Percentiles rank a stretch among this genome's conserved stretches.
phyloP scores from a whole-genome alignment of 805 yeast species.

The Schwanniomyces occidentalis region DNA sequence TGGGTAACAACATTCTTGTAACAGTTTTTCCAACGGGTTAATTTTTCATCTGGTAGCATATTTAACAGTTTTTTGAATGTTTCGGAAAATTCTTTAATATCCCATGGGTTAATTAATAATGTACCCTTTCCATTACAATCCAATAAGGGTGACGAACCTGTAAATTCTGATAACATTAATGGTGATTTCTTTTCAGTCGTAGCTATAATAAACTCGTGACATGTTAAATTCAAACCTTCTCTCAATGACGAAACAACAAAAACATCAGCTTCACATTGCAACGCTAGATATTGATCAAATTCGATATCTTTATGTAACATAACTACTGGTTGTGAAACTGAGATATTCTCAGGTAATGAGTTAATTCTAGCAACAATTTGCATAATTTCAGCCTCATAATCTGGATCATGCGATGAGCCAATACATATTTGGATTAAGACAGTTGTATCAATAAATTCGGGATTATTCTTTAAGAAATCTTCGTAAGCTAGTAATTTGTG shows the following conservation, averaged over 20 bases:
- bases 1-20: constrained; percentile 58
- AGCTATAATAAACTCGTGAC: constrained; percentile 89
- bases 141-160: constrained; percentile 87
- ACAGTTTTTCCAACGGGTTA: constrained; percentile 61
- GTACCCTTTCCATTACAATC: constrained; percentile 58
- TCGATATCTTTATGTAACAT: constrained; percentile 85
- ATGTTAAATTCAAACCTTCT: constrained; percentile 95
- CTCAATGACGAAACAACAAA: constrained; percentile 90
- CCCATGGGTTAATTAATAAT: constrained; percentile 89
- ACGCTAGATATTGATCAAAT: constrained; percentile 85
- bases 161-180: constrained; percentile 84
- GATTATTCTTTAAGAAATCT: constrained; percentile 67
- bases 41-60: constrained; percentile 61
- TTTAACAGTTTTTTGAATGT: constrained; percentile 63
- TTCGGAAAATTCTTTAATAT: constrained; percentile 62
- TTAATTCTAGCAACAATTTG: constrained; percentile 84
- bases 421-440: constrained; percentile 83
- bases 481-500: constrained; percentile 89
- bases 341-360: constrained; percentile 67
- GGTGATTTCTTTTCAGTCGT: constrained; percentile 74
- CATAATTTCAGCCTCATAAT: constrained; percentile 71
- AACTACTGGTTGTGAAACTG: constrained; percentile 79
- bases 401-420: constrained; percentile 55
- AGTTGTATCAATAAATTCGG: constrained; percentile 64
- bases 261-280: constrained; percentile 80